These are phyloP conservation scores for Phlyctochytrium bullatum DNA, from an alignment of 192 early-diverging fungal genomes.

Conservation along the genomic window DNA sequence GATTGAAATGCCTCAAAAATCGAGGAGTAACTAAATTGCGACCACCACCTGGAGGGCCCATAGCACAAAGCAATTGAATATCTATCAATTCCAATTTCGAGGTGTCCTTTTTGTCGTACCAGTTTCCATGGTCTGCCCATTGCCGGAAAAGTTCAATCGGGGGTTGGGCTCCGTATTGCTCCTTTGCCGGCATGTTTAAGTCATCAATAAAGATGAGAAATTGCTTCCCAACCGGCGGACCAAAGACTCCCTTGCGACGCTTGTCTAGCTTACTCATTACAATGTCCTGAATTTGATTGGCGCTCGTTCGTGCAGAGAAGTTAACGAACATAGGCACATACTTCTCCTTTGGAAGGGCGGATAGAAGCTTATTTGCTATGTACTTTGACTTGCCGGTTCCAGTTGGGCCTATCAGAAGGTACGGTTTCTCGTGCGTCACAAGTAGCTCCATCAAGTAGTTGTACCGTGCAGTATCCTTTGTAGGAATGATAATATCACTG, in stretches of 20 bases:
- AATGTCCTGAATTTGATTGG: conserved; percentile 58
- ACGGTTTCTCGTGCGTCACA: conserved; percentile 48
- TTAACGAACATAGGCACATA: conserved; percentile 60
- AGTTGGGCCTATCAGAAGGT: conserved; percentile 57
- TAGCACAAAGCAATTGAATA: conserved; percentile 56
- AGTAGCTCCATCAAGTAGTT: conserved; percentile 58
- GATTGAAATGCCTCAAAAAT: conserved; percentile 61
- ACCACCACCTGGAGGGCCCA: conserved; percentile 66
- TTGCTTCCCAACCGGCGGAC: conserved; percentile 52
- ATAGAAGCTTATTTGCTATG: conserved; percentile 52
- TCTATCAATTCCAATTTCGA: conserved; percentile 55
- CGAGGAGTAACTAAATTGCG: conserved; percentile 57
- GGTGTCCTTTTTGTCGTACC: conserved; percentile 65
- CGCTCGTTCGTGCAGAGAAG: conserved; percentile 58
- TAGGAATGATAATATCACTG: conserved; percentile 61
- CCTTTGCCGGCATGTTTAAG: conserved; percentile 63
- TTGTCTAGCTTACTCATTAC: conserved; percentile 66
- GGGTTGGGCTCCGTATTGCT: conserved; percentile 61
- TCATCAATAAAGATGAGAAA: conserved; percentile 60
- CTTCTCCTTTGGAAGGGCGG: conserved; percentile 46
- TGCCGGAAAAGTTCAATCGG: conserved; percentile 62
- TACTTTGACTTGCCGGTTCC: conserved; percentile 67
- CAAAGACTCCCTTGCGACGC: conserved; percentile 59
- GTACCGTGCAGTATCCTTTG: conserved; percentile 63
- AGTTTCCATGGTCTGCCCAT: conserved; percentile 62